Evolutionary conservation across 495 filamentous ascomycete species (phyloP).

Genomic region (Rhypophila decipiens): DNA sequence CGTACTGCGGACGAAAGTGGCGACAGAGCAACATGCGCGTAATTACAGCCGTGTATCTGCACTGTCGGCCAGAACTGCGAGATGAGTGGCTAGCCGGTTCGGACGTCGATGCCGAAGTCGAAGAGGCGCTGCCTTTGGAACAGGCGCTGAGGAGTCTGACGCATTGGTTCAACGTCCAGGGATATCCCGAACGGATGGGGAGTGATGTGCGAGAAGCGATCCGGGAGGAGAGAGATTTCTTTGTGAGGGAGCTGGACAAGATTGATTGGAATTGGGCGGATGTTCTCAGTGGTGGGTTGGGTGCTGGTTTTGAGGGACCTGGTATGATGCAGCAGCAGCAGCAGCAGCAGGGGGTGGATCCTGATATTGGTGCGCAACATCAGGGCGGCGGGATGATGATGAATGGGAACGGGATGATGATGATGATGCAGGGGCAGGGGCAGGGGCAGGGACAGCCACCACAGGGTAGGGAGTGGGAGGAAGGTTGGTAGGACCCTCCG

Average conservation of each 20-base stretch:
- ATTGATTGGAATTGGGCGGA: conserved; percentile 35
- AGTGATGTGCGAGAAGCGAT: conserved; percentile 54
- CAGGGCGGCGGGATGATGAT: neutral
- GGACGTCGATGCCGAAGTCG: conserved; percentile 86
- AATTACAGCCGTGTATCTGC: conserved; percentile 92
- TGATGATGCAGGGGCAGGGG: too few relatives aligned
- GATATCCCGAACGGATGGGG: conserved; percentile 77
- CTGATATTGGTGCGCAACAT: neutral
- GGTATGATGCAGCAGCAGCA: too few relatives aligned
- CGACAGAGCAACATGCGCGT: conserved; percentile 97
- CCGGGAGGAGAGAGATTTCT: conserved; percentile 83
- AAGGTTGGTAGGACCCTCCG: too few relatives aligned
- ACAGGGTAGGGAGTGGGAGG: too few relatives aligned
- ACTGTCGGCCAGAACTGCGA: conserved; percentile 83
- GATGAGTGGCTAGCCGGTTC: conserved; percentile 93
- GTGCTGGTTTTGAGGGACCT: neutral
- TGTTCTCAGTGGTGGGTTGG: conserved; percentile 2
- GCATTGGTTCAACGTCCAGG: conserved; percentile 83
- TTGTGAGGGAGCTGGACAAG: conserved; percentile 79
- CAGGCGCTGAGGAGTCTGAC: conserved; percentile 81
- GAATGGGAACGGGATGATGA: neutral
- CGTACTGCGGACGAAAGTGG: conserved; percentile 97
- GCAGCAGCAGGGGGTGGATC: neutral
- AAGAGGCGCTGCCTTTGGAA: conserved; percentile 84
- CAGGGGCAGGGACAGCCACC: too few relatives aligned